phyloP scores from a whole-genome alignment of 1,284 basidiomycete species.

The Malassezia slooffiae region DNA sequence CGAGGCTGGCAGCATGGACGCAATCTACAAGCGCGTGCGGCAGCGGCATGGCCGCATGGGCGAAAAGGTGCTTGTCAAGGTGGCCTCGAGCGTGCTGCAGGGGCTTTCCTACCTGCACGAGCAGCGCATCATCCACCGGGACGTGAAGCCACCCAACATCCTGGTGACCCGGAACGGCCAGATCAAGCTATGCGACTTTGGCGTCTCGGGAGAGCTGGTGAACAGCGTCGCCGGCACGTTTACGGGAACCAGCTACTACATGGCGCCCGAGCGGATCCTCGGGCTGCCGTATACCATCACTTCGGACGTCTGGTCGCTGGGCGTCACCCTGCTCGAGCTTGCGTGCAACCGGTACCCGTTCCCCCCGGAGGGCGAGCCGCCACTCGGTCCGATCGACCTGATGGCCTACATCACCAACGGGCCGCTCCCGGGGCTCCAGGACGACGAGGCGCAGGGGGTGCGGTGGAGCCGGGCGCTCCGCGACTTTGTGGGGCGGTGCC shows the following conservation, averaged over 20 bases:
- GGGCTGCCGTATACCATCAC: slow-evolving; percentile 81
- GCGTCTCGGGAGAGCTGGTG: slow-evolving; percentile 87
- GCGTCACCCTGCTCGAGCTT: slow-evolving; percentile 82
- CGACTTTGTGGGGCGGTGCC: slow-evolving; percentile 82
- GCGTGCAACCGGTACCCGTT: slow-evolving; percentile 92
- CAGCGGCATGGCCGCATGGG: slow-evolving; percentile 65
- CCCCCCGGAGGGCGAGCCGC: slow-evolving; percentile 61
- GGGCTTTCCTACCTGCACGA: slow-evolving; percentile 86
- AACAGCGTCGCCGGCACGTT: slow-evolving; percentile 86
- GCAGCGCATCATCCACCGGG: slow-evolving; percentile 83
- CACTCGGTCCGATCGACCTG: slow-evolving; percentile 73
- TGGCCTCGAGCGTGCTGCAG: slow-evolving; percentile 81
- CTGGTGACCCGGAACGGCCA: slow-evolving; percentile 73
- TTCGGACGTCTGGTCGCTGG: slow-evolving; percentile 96
- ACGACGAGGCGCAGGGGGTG: slow-evolving; percentile 50
- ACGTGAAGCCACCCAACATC: slow-evolving; percentile 95
- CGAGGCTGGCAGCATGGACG: slow-evolving; percentile 73
- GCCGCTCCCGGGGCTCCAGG: slow-evolving; percentile 67
- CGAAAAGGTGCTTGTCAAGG: slow-evolving; percentile 80
- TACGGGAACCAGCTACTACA: slow-evolving; percentile 91
- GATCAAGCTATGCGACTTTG: slow-evolving; percentile 89
- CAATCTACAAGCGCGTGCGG: slow-evolving; percentile 72
- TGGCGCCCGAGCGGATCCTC: slow-evolving; percentile 90
- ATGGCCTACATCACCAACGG: slow-evolving; percentile 80
- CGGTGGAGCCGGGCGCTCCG: slow-evolving; percentile 77